Evolutionary conservation across 805 yeast species (phyloP).

Genomic region (Grigorovia jiainica): DNA sequence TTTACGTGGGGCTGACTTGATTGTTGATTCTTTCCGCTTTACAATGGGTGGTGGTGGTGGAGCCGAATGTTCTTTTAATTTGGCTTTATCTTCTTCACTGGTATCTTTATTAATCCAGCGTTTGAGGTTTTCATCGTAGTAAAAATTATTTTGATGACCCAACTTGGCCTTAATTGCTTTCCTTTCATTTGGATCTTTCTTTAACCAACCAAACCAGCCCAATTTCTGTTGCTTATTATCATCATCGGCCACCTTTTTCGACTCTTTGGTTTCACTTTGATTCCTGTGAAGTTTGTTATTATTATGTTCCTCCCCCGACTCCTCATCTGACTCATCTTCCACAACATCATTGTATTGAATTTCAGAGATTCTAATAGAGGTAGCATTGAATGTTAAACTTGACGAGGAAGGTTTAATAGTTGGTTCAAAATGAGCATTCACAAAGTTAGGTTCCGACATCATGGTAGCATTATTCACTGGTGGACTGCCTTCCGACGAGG

Average conservation of each 20-base stretch:
- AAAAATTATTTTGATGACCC: slow-evolving; percentile 61
- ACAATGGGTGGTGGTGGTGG: slow-evolving; percentile 51
- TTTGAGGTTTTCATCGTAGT: slow-evolving; percentile 72
- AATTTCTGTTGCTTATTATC: slow-evolving; percentile 13
- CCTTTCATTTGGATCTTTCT: slow-evolving; percentile 52
- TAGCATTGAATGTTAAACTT: slow-evolving; percentile 9
- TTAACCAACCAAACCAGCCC: slow-evolving; percentile 55
- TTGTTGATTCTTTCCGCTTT: slow-evolving; percentile 28
- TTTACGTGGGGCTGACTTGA: slow-evolving; percentile 30
- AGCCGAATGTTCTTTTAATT: slow-evolving; percentile 54
- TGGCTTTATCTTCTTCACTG: slow-evolving; percentile 53
- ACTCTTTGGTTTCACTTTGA: no score
- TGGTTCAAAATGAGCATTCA: slow-evolving; percentile 14
- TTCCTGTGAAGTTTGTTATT: slow-evolving; percentile 9
- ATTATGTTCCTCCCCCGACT: slow-evolving; percentile 14
- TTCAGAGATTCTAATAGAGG: slow-evolving; percentile 6
- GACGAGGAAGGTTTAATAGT: slow-evolving; percentile 22
- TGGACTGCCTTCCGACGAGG: no score
- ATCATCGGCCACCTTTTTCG: slow-evolving; percentile 7
- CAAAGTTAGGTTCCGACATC: not conserved
- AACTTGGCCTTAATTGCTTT: slow-evolving; percentile 77
- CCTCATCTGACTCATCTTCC: slow-evolving; percentile 36
- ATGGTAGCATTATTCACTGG: not conserved
- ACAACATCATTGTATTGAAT: slow-evolving; percentile 42
- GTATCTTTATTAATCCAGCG: slow-evolving; percentile 78